Evolutionary conservation across 2,329 filamentous ascomycete species (phyloP).

Genomic region (Paracamarosporium sp.): DNA sequence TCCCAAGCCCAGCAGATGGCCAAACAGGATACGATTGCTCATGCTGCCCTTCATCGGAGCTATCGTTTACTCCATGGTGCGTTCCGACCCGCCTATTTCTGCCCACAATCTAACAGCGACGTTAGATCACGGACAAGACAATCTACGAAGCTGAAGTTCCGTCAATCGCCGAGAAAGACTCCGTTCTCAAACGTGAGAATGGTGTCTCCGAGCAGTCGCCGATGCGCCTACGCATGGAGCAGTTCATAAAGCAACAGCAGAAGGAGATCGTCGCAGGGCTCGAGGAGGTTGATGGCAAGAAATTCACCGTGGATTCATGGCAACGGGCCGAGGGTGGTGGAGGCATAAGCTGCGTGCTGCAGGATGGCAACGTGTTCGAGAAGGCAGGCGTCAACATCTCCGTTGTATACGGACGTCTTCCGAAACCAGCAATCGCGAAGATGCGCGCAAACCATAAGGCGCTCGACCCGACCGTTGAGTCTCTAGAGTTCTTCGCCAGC

Average conservation of each 20-base stretch:
- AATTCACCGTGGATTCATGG: constrained; percentile 88
- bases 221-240: constrained; percentile 98
- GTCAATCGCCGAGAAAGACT: constrained; percentile 85
- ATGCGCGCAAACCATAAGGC: constrained; percentile 97
- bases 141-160: constrained; percentile 61
- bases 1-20: constrained; percentile 44
- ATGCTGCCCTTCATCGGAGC: constrained; percentile 60
- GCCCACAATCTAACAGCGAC: background rate
- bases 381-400: constrained; percentile 96
- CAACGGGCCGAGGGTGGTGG: constrained; percentile 86
- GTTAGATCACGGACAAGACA: constrained; percentile 44
- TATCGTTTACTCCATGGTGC: constrained; percentile 67
- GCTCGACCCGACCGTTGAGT: constrained; percentile 78
- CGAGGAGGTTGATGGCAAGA: constrained; percentile 80
- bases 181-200: constrained; percentile 77
- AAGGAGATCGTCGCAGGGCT: constrained; percentile 84
- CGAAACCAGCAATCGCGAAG: constrained; percentile 76
- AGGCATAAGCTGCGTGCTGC: constrained; percentile 91
- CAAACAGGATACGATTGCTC: constrained; percentile 51
- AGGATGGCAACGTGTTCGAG: constrained; percentile 96
- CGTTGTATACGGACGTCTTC: constrained; percentile 90
- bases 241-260: constrained; percentile 93
- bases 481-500: constrained; percentile 92
- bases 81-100: constrained; percentile 10
- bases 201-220: constrained; percentile 79